These are phyloP conservation scores for Barnettozyma californica DNA, from an alignment of 805 yeast species.

Conservation along the genomic window DNA sequence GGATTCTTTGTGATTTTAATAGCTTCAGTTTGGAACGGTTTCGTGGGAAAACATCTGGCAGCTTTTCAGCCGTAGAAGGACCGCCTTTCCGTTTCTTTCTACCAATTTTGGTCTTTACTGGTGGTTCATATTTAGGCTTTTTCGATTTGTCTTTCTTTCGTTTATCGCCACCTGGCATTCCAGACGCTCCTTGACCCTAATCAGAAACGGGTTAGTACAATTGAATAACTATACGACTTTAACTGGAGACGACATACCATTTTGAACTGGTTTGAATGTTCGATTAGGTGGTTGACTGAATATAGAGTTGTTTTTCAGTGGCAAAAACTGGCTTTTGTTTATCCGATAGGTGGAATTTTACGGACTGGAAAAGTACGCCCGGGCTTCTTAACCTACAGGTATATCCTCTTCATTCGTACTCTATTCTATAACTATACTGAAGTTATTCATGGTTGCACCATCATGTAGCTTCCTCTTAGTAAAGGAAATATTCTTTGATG, in stretches of 20 bases:
- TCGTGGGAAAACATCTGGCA: constrained; percentile 85
- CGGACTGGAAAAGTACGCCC: not conserved
- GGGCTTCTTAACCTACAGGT: not conserved
- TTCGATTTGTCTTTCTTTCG: constrained; percentile 66
- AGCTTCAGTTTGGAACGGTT: constrained; percentile 91
- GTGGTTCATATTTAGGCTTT: constrained; percentile 98
- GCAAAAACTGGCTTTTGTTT: not conserved
- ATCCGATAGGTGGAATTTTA: not conserved
- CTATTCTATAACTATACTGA: constrained; percentile 41
- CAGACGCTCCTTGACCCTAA: constrained; percentile 53
- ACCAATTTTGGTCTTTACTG: constrained; percentile 91
- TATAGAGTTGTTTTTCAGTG: not conserved
- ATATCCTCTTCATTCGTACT: not conserved
- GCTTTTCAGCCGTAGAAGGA: constrained; percentile 75
- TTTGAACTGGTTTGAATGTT: not conserved
- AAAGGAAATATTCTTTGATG: constrained; percentile 5
- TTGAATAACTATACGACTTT: too few species aligned
- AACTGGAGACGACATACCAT: not conserved
- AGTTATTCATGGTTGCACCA: constrained; percentile 65
- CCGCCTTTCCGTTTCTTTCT: constrained; percentile 89
- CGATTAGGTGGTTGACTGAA: not conserved
- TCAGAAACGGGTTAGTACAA: constrained; percentile 1
- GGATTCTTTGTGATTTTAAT: constrained; percentile 90
- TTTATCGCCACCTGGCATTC: constrained; percentile 41
- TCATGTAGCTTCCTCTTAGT: constrained; percentile 46